Conservation (phyloP, 2,329 filamentous ascomycete genomes). For the Aspergillus fischeri region DNA sequence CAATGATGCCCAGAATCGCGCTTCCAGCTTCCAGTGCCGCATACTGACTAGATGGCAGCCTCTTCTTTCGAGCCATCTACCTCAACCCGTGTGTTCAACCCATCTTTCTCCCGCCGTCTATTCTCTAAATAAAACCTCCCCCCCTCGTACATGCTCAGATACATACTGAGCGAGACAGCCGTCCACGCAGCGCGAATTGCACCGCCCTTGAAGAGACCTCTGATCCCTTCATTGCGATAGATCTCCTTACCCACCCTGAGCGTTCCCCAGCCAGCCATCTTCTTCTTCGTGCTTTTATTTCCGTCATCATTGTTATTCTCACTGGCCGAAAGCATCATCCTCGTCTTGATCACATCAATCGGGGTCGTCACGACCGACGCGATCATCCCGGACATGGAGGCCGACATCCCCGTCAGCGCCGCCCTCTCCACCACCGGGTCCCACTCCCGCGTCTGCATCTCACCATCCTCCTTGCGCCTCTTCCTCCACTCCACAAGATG, state of each 20-base stretch:
- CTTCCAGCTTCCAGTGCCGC: background rate
- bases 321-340: constrained; percentile 72
- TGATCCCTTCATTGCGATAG: constrained; percentile 61
- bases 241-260: constrained; percentile 63
- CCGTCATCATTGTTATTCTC: constrained; percentile 17
- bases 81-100: background rate
- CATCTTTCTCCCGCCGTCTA: constrained; percentile 20
- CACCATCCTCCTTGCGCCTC: constrained; percentile 27
- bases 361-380: constrained; percentile 82
- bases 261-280: constrained; percentile 34
- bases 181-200: constrained; percentile 74
- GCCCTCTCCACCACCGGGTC: constrained; percentile 60
- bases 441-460: constrained; percentile 13
- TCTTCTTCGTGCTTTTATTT: constrained; percentile 3
- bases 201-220: constrained; percentile 70
- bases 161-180: constrained; percentile 74
- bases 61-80: constrained; percentile 1
- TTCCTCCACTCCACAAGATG: constrained; percentile 46
- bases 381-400: constrained; percentile 67
- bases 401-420: constrained; percentile 67
- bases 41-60: constrained; percentile 1
- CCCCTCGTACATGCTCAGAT: constrained; percentile 81
- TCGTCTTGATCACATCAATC: constrained; percentile 83
- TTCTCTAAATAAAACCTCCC: constrained; percentile 59
- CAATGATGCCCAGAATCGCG: background rate